Percentiles rank a stretch among this genome's conserved stretches.
phyloP scores from a whole-genome alignment of 2,329 filamentous ascomycete species.

The Zymoseptoria ardabiliae region DNA sequence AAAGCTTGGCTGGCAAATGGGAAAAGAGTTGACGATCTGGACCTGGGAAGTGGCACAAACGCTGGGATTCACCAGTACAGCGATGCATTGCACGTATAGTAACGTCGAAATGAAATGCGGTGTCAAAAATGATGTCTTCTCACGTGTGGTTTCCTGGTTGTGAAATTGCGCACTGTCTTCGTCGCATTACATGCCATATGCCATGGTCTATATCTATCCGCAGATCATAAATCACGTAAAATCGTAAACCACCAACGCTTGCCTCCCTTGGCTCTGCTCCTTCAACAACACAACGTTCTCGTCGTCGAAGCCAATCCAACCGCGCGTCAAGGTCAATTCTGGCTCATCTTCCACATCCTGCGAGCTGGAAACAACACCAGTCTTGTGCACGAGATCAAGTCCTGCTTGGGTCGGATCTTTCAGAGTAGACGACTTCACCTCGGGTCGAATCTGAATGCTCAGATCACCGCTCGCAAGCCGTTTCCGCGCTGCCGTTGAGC shows the following conservation, averaged over 20 bases:
- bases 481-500: conserved; percentile 38
- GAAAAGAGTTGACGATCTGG: background rate
- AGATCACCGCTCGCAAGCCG: conserved; percentile 39
- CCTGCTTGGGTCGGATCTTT: conserved; percentile 6
- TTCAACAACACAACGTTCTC: conserved; percentile 84
- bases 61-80: background rate
- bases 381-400: conserved; percentile 14
- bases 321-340: conserved; percentile 39
- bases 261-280: conserved; percentile 59
- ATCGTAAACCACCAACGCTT: conserved; percentile 77
- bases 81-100: background rate
- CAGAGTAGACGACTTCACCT: conserved; percentile 5
- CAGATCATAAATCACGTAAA: conserved; percentile 54
- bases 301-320: conserved; percentile 82
- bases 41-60: background rate
- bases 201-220: no score
- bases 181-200: no score
- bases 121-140: background rate
- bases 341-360: no score
- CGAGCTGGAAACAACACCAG: no score
- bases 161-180: no score
- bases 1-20: background rate
- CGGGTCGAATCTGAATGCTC: conserved; percentile 45
- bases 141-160: no score
- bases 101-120: conserved; percentile 1